Conservation (phyloP, 768 basidiomycete species). For the Trametes gibbosa region DNA sequence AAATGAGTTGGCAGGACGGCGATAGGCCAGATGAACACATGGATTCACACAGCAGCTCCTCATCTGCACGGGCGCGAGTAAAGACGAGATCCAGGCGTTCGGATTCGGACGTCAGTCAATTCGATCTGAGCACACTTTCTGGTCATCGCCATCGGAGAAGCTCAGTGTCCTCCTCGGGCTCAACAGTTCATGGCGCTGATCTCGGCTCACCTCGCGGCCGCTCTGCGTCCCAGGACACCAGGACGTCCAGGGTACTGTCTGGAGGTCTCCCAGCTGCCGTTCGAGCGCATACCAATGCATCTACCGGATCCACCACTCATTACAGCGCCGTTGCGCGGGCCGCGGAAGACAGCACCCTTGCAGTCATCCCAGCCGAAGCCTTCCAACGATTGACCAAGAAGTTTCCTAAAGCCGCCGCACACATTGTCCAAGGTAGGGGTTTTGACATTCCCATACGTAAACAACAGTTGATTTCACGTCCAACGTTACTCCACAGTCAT, state of each 20-base stretch:
- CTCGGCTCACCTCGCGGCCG: constrained; percentile 26
- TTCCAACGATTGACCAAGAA: constrained; percentile 93
- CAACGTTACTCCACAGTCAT: constrained; percentile 53
- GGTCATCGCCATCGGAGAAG: constrained; percentile 41
- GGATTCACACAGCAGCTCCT: constrained; percentile 15
- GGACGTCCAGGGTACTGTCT: constrained; percentile 7
- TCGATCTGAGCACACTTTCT: constrained; percentile 42
- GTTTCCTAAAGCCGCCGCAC: constrained; percentile 95
- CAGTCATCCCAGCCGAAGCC: constrained; percentile 98
- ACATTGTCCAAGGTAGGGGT: constrained; percentile 82
- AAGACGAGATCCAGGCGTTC: constrained; percentile 35
- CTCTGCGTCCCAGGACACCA: constrained; percentile 13
- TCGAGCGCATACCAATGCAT: background rate
- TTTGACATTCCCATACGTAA: background rate
- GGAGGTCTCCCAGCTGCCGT: background rate
- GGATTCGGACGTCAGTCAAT: constrained; percentile 63
- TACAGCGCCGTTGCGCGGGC: constrained; percentile 89
- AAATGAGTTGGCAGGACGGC: constrained; percentile 88
- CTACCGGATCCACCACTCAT: constrained; percentile 34
- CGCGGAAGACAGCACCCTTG: constrained; percentile 89
- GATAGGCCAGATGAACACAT: constrained; percentile 25
- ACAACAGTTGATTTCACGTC: constrained; percentile 4
- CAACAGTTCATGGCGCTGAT: constrained; percentile 58
- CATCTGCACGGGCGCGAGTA: constrained; percentile 9
- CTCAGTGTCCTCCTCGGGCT: constrained; percentile 65